Conservation (phyloP, 2,329 filamentous ascomycete genomes). For the Diaporthe eres region DNA sequence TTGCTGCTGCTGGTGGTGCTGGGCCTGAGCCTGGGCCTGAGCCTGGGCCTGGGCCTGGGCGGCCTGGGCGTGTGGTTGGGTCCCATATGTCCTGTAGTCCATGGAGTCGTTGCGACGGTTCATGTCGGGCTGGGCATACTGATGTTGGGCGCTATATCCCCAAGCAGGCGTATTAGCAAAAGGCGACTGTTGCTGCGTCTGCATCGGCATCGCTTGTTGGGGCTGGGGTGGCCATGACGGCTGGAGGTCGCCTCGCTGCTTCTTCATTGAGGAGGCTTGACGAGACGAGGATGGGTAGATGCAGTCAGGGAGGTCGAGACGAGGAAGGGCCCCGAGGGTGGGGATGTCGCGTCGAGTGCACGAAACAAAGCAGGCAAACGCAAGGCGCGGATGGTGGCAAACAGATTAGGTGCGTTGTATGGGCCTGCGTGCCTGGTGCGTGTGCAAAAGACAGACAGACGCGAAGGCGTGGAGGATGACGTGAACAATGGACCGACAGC, state of each 20-base stretch:
- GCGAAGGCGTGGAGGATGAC: conserved; percentile 40
- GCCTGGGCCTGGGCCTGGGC: conserved; percentile 34
- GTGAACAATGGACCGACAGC: conserved; percentile 39
- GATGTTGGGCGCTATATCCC: conserved; percentile 58
- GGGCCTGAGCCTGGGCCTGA: conserved; percentile 33
- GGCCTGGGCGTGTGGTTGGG: conserved; percentile 38
- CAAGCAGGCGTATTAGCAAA: conserved; percentile 54
- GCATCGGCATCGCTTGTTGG: conserved; percentile 48
- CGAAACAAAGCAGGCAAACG: conserved; percentile 32
- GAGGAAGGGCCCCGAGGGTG: conserved; percentile 23
- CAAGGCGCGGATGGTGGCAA: conserved; percentile 11
- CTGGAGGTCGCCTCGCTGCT: conserved; percentile 44
- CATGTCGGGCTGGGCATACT: conserved; percentile 66
- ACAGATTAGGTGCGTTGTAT: background rate
- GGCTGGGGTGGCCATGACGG: conserved; percentile 50
- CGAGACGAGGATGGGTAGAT: background rate
- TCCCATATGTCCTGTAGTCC: conserved; percentile 46
- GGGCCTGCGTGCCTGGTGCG: background rate
- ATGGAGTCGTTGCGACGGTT: conserved; percentile 49
- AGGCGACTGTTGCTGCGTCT: conserved; percentile 46
- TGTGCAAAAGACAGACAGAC: conserved; percentile 24
- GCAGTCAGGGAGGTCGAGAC: conserved; percentile 4
- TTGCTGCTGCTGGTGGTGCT: conserved; percentile 48
- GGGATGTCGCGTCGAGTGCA: conserved; percentile 35
- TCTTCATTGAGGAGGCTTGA: conserved; percentile 44